These are phyloP conservation scores for Massarina eburnea DNA, from an alignment of 2,329 filamentous ascomycete genomes.

Conservation along the genomic window DNA sequence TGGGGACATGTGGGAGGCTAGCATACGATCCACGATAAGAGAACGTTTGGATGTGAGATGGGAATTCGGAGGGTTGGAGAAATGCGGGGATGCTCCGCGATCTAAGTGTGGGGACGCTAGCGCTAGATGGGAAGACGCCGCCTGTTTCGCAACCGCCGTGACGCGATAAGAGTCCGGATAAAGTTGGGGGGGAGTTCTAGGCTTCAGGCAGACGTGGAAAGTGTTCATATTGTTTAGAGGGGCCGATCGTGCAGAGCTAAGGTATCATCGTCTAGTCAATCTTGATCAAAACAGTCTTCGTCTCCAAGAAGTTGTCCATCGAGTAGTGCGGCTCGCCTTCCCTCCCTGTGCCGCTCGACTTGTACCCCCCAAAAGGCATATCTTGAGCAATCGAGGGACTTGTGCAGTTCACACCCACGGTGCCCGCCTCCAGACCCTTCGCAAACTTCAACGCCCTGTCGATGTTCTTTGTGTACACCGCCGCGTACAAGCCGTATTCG, in stretches of 20 bases:
- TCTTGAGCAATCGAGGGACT: slow-evolving; percentile 32
- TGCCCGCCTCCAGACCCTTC: slow-evolving; percentile 44
- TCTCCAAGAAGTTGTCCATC: slow-evolving; percentile 39
- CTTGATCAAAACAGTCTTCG: slow-evolving; percentile 38
- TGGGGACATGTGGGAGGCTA: slow-evolving; percentile 8
- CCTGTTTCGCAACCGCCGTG: background rate
- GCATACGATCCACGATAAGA: slow-evolving; percentile 14
- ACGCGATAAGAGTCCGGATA: slow-evolving; percentile 9
- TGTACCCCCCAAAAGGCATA: slow-evolving; percentile 48
- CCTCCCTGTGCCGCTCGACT: slow-evolving; percentile 38
- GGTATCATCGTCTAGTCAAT: slow-evolving; percentile 16
- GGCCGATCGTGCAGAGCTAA: too few relatives aligned
- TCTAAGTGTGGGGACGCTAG: slow-evolving; percentile 21
- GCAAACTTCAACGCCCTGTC: slow-evolving; percentile 43
- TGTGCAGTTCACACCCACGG: slow-evolving; percentile 46
- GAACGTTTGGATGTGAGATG: slow-evolving; percentile 7
- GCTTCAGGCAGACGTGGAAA: too few relatives aligned
- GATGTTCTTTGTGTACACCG: slow-evolving; percentile 69
- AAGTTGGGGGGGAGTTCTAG: background rate
- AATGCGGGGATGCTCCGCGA: slow-evolving; percentile 17
- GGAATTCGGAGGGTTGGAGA: slow-evolving; percentile 11
- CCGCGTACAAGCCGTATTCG: slow-evolving; percentile 82
- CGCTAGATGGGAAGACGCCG: slow-evolving; percentile 11
- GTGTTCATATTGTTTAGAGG: too few relatives aligned
- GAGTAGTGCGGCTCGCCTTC: slow-evolving; percentile 36